These are phyloP conservation scores for Cubamyces sp. DNA, from an alignment of 768 basidiomycete genomes.

Conservation along the genomic window DNA sequence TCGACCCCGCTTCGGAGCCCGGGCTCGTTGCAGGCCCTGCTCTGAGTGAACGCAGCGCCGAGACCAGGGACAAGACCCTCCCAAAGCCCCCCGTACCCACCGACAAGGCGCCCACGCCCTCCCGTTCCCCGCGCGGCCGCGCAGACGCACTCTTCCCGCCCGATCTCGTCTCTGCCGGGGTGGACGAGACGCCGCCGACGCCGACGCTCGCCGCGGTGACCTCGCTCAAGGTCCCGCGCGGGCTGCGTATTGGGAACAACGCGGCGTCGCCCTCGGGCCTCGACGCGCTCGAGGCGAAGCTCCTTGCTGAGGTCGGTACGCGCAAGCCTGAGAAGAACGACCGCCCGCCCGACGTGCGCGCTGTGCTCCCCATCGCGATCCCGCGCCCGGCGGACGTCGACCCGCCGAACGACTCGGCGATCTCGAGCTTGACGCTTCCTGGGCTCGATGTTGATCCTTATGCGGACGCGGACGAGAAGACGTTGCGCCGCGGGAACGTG, in stretches of 20 bases:
- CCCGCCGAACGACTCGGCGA: conserved; percentile 49
- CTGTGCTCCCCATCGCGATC: conserved; percentile 45
- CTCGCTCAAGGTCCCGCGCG: conserved; percentile 33
- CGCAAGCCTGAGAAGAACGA: conserved; percentile 44
- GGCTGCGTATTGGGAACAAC: conserved; percentile 15
- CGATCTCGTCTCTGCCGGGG: conserved; percentile 15
- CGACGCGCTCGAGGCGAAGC: conserved; percentile 70
- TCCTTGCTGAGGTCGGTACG: conserved; percentile 77
- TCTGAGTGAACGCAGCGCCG: conserved; percentile 5
- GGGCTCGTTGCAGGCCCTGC: conserved; percentile 13
- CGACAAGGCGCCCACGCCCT: neutral
- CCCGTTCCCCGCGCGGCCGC: conserved; percentile 12
- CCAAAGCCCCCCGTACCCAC: conserved; percentile 50
- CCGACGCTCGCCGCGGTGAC: conserved; percentile 38
- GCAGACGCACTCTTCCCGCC: conserved; percentile 39
- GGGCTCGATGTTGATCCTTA: conserved; percentile 29
- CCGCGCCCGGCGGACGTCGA: conserved; percentile 33
- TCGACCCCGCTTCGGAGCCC: conserved; percentile 30
- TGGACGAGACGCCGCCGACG: conserved; percentile 30
- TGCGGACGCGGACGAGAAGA: conserved; percentile 27
- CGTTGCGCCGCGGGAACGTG: conserved; percentile 12
- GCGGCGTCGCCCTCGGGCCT: conserved; percentile 50
- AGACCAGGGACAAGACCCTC: conserved; percentile 57
- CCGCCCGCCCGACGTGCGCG: conserved; percentile 41
- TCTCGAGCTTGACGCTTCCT: conserved; percentile 50